Conservation (phyloP, 2,329 filamentous ascomycete genomes). For the Penicillium sp. region DNA sequence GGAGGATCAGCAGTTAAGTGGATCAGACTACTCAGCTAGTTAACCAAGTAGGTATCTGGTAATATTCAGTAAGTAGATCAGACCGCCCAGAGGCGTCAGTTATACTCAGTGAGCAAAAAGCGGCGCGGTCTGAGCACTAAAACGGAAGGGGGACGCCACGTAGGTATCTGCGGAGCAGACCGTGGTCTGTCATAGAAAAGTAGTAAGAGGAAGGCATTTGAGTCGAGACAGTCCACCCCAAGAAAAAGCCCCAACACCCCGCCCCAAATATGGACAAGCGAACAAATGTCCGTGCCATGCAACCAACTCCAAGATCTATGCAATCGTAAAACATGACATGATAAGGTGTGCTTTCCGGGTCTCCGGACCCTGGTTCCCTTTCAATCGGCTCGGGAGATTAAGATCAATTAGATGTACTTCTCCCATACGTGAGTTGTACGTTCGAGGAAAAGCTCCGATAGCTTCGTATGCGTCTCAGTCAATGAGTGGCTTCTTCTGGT, state of each 20-base stretch:
- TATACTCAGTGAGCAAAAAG: too few relatives aligned
- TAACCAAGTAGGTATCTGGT: too few relatives aligned
- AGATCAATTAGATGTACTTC: not conserved
- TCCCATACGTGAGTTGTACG: not conserved
- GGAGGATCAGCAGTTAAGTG: too few relatives aligned
- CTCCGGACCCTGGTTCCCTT: not conserved
- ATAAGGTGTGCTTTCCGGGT: slow-evolving; percentile 6
- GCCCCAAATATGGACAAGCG: slow-evolving; percentile 19
- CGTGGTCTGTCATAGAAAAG: not conserved
- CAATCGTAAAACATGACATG: slow-evolving; percentile 34
- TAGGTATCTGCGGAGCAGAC: not conserved
- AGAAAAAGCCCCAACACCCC: slow-evolving; percentile 18
- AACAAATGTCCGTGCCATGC: slow-evolving; percentile 28
- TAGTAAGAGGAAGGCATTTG: not conserved
- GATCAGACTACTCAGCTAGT: too few relatives aligned
- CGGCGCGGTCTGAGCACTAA: too few relatives aligned
- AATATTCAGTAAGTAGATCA: too few relatives aligned
- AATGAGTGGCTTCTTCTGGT: slow-evolving; percentile 60
- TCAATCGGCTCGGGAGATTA: not conserved
- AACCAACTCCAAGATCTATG: slow-evolving; percentile 35
- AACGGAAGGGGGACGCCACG: too few relatives aligned
- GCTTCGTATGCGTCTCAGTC: slow-evolving; percentile 47
- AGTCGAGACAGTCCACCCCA: slow-evolving; percentile 13
- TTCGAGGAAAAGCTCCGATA: not conserved
- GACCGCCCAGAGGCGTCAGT: too few relatives aligned